These are phyloP conservation scores for Umbellularia californica DNA, from an alignment of 164 flowering plant species.

Conservation along the genomic window DNA sequence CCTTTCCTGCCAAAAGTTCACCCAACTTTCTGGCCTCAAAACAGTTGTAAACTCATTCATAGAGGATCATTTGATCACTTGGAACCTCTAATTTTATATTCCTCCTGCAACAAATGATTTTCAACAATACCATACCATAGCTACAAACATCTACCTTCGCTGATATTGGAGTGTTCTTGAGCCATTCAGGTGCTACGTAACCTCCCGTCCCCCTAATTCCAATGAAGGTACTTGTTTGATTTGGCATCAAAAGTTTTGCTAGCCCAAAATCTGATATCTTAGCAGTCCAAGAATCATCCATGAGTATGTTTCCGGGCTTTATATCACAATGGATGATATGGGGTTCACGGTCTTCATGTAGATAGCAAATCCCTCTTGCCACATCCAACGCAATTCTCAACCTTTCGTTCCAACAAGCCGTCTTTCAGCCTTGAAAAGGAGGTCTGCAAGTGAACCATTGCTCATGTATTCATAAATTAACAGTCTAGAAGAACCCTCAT, in stretches of 20 bases:
- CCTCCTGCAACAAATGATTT: conserved; percentile 22
- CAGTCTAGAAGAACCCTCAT: conserved; percentile 14
- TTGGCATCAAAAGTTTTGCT: conserved; percentile 18
- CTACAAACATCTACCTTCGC: conserved; percentile 34
- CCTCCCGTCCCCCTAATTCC: conserved; percentile 34
- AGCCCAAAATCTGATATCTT: conserved; percentile 22
- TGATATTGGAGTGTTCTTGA: conserved; percentile 23
- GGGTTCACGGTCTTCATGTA: conserved; percentile 25
- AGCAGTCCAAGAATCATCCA: conserved; percentile 13
- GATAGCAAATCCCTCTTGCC: conserved; percentile 23
- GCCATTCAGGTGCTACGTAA: conserved; percentile 39
- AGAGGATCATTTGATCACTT: conserved; percentile 18
- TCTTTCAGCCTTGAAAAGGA: conserved; percentile 13
- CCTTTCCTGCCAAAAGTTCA: conserved; percentile 13
- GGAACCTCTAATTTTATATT: conserved; percentile 1
- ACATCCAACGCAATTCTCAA: conserved; percentile 16
- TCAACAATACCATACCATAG: conserved; percentile 30
- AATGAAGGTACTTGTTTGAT: conserved; percentile 19
- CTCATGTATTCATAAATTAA: conserved; percentile 27
- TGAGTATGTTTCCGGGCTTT: conserved; percentile 23
- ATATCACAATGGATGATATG: conserved; percentile 30
- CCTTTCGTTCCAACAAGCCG: conserved; percentile 17
- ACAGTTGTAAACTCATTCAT: conserved; percentile 26
- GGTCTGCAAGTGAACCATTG: conserved; percentile 20
- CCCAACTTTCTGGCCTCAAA: conserved; percentile 17